A percentile compares a stretch with the other conserved stretches of the same genome.
phyloP scores from a whole-genome alignment of 208 protist genomes.

The Jaenimonas drosophilae region DNA sequence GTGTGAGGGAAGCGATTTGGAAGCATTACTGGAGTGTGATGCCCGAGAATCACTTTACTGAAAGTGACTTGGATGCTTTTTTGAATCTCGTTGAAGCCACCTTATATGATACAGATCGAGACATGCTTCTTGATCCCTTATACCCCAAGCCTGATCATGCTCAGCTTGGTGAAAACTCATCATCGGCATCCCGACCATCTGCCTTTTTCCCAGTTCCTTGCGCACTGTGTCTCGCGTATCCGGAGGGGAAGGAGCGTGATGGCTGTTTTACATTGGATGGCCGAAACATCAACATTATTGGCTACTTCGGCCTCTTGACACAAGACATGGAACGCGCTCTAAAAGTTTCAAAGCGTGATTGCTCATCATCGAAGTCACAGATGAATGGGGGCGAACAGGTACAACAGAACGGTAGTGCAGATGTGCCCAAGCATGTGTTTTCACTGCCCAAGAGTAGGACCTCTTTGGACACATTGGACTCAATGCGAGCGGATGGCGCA shows the following conservation, averaged over 20 bases:
- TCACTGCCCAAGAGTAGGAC: background rate
- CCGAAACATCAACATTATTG: slow-evolving; percentile 73
- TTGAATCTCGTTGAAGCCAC: slow-evolving; percentile 42
- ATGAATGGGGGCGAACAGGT: too few relatives aligned
- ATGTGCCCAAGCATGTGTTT: background rate
- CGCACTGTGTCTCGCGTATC: slow-evolving; percentile 72
- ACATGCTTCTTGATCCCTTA: slow-evolving; percentile 27
- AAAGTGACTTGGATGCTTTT: slow-evolving; percentile 63
- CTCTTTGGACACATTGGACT: too few relatives aligned
- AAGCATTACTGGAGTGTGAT: slow-evolving; percentile 44
- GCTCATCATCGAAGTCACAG: too few relatives aligned
- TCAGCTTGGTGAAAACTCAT: too few relatives aligned
- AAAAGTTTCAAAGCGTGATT: slow-evolving; percentile 36
- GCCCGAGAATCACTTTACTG: slow-evolving; percentile 48
- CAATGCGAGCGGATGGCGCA: too few relatives aligned
- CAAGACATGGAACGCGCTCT: slow-evolving; percentile 43
- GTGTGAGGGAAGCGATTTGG: slow-evolving; percentile 3
- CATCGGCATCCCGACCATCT: background rate
- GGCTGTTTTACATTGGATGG: slow-evolving; percentile 54
- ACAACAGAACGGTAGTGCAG: too few relatives aligned
- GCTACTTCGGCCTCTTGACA: slow-evolving; percentile 71
- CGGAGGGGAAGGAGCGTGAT: slow-evolving; percentile 48
- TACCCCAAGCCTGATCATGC: slow-evolving; percentile 8
- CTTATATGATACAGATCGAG: slow-evolving; percentile 49
- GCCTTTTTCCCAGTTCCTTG: slow-evolving; percentile 60